phyloP scores from a whole-genome alignment of 768 basidiomycete genomes.

The Gymnopilus junonius region DNA sequence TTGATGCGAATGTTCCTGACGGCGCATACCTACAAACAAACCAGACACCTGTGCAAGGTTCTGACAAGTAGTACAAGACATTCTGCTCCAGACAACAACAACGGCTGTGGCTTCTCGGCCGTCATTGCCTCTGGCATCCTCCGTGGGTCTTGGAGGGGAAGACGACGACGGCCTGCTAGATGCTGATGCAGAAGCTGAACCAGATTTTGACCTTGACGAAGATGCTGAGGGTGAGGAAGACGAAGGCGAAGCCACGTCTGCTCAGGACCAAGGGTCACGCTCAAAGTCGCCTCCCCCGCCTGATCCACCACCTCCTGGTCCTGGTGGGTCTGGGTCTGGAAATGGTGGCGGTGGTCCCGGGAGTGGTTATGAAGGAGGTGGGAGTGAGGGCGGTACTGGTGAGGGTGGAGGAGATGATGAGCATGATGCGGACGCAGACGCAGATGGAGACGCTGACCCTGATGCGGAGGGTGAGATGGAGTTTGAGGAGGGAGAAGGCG shows the following conservation, averaged over 20 bases:
- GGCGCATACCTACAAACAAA: slow-evolving; percentile 50
- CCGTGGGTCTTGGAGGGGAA: slow-evolving; percentile 20
- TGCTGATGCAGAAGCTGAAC: slow-evolving; percentile 24
- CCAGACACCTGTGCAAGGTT: slow-evolving; percentile 37
- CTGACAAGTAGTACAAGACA: background rate
- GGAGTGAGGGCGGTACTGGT: background rate
- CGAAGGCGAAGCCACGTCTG: slow-evolving; percentile 19
- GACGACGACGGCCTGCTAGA: slow-evolving; percentile 15
- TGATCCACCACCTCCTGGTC: background rate
- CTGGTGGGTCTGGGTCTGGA: background rate
- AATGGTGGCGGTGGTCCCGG: background rate
- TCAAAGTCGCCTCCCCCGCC: background rate
- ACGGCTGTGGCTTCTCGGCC: background rate
- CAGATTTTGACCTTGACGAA: slow-evolving; percentile 18
- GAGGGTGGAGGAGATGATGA: slow-evolving; percentile 19
- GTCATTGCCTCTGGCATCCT: background rate
- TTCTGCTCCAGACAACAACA: background rate
- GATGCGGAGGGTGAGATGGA: slow-evolving; percentile 42
- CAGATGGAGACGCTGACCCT: slow-evolving; percentile 16
- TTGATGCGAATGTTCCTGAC: background rate
- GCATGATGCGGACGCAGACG: slow-evolving; percentile 20
- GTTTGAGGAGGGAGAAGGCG: slow-evolving; percentile 29
- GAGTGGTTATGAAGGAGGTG: background rate
- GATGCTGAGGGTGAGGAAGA: slow-evolving; percentile 32
- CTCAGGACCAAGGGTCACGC: background rate